Conservation (phyloP, 208 protist species). For the Kentomonas sorsogonicus region DNA sequence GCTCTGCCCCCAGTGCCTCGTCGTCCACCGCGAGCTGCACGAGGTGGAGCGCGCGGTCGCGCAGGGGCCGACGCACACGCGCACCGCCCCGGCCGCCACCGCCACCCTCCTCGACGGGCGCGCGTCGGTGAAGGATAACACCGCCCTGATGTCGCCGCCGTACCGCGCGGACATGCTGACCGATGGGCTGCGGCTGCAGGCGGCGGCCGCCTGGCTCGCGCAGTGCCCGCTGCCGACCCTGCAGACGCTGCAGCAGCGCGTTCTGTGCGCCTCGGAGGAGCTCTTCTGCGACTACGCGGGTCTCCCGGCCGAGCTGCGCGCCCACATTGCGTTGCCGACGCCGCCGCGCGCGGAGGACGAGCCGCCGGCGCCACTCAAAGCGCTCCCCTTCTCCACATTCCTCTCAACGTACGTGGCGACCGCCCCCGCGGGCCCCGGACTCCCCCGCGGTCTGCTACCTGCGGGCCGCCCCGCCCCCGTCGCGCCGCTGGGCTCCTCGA, state of each 20-base stretch:
- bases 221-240: slow-evolving; percentile 31
- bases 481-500: slow-evolving; percentile 25
- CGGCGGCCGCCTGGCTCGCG: slow-evolving; percentile 35
- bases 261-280: slow-evolving; percentile 23
- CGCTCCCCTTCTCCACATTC: slow-evolving; percentile 24
- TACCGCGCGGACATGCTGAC: too few species aligned
- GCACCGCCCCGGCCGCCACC: too few species aligned
- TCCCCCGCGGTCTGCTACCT: slow-evolving; percentile 13
- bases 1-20: too few species aligned
- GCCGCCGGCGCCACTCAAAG: slow-evolving; percentile 12
- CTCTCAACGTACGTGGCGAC: slow-evolving; percentile 14
- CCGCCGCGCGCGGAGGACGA: slow-evolving; percentile 11
- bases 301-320: slow-evolving; percentile 21
- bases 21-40: too few species aligned
- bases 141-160: too few species aligned
- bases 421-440: background rate
- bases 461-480: slow-evolving; percentile 23
- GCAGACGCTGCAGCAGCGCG: slow-evolving; percentile 38
- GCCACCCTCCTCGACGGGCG: too few species aligned
- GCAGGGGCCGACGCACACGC: too few species aligned
- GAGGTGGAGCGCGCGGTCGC: too few species aligned
- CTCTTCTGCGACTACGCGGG: slow-evolving; percentile 23
- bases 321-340: slow-evolving; percentile 9
- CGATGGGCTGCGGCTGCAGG: slow-evolving; percentile 25
- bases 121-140: too few species aligned